A percentile compares a stretch with the other conserved stretches of the same genome.
Conservation (phyloP, 1,139 yeast genomes). For the Wickerhamiella infanticola region DNA sequence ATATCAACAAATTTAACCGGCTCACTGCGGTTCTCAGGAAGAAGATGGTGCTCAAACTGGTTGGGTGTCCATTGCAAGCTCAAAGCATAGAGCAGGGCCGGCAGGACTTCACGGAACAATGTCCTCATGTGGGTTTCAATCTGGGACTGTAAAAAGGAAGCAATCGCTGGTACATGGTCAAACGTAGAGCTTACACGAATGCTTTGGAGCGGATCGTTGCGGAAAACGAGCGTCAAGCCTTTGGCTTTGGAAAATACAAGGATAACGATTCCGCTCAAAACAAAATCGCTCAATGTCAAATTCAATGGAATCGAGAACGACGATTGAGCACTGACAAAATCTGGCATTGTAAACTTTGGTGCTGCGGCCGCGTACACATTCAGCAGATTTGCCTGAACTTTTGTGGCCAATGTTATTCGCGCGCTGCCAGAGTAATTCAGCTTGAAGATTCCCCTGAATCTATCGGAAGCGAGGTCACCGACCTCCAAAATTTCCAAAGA, state of each 20-base stretch:
- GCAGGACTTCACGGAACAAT: constrained; percentile 68
- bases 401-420: constrained; percentile 60
- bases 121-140: constrained; percentile 71
- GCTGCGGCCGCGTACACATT: constrained; percentile 42
- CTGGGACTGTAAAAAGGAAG: constrained; percentile 63
- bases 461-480: constrained; percentile 67
- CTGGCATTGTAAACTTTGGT: constrained; percentile 42
- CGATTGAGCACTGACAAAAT: constrained; percentile 48
- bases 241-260: constrained; percentile 69
- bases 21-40: constrained; percentile 1
- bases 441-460: constrained; percentile 76
- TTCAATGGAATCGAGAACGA: constrained; percentile 68
- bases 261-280: constrained; percentile 66
- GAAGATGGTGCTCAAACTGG: constrained; percentile 5
- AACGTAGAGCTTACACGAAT: constrained; percentile 74
- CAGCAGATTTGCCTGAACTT: constrained; percentile 73
- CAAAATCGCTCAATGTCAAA: constrained; percentile 56
- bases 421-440: constrained; percentile 71
- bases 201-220: constrained; percentile 76
- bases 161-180: constrained; percentile 71
- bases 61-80: constrained; percentile 55
- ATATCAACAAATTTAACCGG: constrained; percentile 33
- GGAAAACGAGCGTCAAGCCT: constrained; percentile 72
- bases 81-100: constrained; percentile 62
- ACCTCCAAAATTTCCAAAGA: constrained; percentile 68